These are phyloP conservation scores for Rhizopus arrhizus DNA, from an alignment of 371 early-diverging fungal species.

Conservation along the genomic window DNA sequence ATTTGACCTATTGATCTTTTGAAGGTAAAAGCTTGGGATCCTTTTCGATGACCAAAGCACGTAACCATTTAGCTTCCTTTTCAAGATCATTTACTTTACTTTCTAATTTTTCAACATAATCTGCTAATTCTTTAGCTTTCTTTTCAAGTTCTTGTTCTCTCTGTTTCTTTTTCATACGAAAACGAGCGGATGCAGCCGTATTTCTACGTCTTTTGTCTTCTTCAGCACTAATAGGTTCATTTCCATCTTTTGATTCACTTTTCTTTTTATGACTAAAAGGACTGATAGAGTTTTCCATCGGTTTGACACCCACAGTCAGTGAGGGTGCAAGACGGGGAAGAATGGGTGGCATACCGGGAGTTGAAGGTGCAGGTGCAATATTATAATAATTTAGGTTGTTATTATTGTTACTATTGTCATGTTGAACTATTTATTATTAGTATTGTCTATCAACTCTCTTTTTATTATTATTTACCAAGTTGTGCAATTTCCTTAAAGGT, in stretches of 20 bases:
- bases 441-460: neutral
- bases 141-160: conserved; percentile 85
- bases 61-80: conserved; percentile 90
- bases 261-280: conserved; percentile 6
- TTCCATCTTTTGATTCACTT: conserved; percentile 5
- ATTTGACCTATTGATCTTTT: no score
- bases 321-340: conserved; percentile 43
- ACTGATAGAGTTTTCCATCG: neutral
- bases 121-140: conserved; percentile 81
- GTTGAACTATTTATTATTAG: conserved; percentile 1
- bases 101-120: conserved; percentile 74
- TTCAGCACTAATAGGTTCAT: conserved; percentile 47
- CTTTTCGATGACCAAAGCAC: conserved; percentile 84
- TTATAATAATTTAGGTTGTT: neutral
- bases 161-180: conserved; percentile 90
- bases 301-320: conserved; percentile 7
- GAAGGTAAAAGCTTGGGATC: conserved; percentile 41
- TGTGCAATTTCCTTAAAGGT: conserved; percentile 9
- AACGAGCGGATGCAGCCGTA: conserved; percentile 94
- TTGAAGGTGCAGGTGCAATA: conserved; percentile 3
- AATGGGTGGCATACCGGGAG: conserved; percentile 3
- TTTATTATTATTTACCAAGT: neutral
- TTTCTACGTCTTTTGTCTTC: conserved; percentile 92
- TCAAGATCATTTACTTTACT: conserved; percentile 78
- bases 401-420: conserved; percentile 19